Evolutionary conservation across 345 rosid genomes (phyloP).

Genomic region (Sisymbrium altissimum): DNA sequence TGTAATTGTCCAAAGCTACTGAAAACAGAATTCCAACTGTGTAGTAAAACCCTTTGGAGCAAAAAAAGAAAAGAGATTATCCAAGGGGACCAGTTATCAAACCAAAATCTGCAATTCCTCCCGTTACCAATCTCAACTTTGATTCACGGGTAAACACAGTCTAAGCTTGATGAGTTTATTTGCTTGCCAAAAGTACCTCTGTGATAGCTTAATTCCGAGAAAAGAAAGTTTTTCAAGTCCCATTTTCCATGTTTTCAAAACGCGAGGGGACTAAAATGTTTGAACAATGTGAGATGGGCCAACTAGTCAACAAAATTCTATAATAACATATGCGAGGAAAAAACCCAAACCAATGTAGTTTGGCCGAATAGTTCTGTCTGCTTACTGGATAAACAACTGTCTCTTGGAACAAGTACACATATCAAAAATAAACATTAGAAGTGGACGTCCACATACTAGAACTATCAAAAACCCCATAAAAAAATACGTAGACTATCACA

Average conservation of each 20-base stretch:
- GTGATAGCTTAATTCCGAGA: background rate
- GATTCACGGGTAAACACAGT: no score
- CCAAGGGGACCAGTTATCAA: background rate
- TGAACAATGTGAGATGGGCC: background rate
- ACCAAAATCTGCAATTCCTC: no score
- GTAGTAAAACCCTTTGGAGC: no score
- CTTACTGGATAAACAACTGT: background rate
- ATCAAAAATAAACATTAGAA: background rate
- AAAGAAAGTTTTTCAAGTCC: background rate
- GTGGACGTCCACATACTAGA: background rate
- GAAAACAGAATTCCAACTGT: no score
- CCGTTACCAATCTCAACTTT: no score
- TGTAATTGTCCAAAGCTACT: no score
- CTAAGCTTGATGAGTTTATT: background rate
- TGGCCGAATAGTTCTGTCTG: background rate
- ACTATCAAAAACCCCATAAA: background rate
- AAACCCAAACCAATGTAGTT: background rate
- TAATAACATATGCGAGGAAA: background rate
- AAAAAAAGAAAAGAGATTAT: no score
- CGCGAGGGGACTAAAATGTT: background rate
- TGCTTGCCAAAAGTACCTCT: background rate
- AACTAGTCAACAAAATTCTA: conserved; percentile 5
- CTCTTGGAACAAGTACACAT: background rate
- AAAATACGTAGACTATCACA: background rate
- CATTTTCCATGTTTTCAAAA: background rate